Conservation (phyloP, 1,284 basidiomycete genomes). For the Pulveroboletus sp. region DNA sequence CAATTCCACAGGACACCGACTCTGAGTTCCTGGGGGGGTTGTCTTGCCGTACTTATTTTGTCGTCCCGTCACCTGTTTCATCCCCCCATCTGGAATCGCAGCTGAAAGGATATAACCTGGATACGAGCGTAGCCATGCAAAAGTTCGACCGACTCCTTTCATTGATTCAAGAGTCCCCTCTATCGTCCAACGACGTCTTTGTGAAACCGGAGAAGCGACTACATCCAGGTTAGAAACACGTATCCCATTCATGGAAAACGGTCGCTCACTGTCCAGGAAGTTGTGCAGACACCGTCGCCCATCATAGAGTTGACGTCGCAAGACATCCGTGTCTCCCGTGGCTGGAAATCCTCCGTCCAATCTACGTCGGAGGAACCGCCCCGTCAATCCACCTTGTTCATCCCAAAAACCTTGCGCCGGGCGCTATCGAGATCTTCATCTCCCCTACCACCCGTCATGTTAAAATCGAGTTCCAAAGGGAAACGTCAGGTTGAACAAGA, state of each 20-base stretch:
- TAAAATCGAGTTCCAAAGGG: not conserved
- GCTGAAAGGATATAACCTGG: not conserved
- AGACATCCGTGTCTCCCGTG: not conserved
- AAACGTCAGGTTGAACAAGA: not conserved
- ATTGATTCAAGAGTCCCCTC: not conserved
- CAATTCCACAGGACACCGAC: not conserved
- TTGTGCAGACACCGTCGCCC: not conserved
- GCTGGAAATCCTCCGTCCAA: not conserved
- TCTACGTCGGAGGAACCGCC: not conserved
- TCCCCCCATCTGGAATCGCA: not conserved
- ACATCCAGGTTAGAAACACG: slow-evolving; percentile 15
- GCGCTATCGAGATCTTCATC: not conserved
- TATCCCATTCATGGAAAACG: not conserved
- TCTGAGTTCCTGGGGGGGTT: not conserved
- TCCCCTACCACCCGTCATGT: not conserved
- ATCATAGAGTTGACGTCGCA: not conserved
- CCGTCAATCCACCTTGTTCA: not conserved
- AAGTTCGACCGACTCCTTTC: slow-evolving; percentile 1
- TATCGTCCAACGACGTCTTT: not conserved
- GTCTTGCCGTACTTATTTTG: too few species aligned
- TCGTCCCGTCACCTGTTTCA: not conserved
- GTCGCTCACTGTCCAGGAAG: slow-evolving; percentile 10
- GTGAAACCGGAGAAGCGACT: not conserved
- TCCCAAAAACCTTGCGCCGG: not conserved
- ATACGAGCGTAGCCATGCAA: not conserved